Conservation (phyloP, 805 yeast species). For the Ogataea saltuana region DNA sequence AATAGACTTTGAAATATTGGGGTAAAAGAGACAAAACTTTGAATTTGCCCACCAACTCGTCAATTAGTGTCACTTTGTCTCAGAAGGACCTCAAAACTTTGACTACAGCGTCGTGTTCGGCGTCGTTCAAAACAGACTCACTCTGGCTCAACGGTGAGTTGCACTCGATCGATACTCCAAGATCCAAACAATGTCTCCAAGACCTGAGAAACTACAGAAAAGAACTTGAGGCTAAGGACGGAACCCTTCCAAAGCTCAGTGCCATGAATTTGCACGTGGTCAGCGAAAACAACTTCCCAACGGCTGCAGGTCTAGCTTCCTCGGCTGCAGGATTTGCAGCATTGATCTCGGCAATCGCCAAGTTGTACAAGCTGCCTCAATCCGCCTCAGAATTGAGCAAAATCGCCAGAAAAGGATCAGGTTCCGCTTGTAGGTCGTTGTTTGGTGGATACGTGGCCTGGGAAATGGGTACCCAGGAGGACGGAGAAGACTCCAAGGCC, state of each 20-base stretch:
- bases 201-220: slow-evolving; percentile 72
- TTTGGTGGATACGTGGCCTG: slow-evolving; percentile 99
- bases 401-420: slow-evolving; percentile 97
- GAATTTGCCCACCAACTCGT: slow-evolving; percentile 93
- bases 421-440: slow-evolving; percentile 95
- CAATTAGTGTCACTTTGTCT: slow-evolving; percentile 90
- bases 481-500: slow-evolving; percentile 94
- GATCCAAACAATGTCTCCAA: slow-evolving; percentile 70
- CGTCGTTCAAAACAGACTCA: slow-evolving; percentile 57
- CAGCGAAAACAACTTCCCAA: slow-evolving; percentile 95
- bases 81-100: slow-evolving; percentile 89
- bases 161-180: slow-evolving; percentile 64
- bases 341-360: slow-evolving; percentile 83
- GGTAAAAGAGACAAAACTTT: slow-evolving; percentile 90
- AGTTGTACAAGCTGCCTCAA: slow-evolving; percentile 81
- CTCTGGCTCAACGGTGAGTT: slow-evolving; percentile 84
- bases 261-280: slow-evolving; percentile 73
- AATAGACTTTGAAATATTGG: slow-evolving; percentile 92
- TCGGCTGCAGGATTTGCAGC: slow-evolving; percentile 99
- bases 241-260: slow-evolving; percentile 60
- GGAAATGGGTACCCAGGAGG: slow-evolving; percentile 83
- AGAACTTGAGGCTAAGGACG: slow-evolving; percentile 57
- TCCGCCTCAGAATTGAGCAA: slow-evolving; percentile 81
- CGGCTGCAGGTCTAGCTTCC: slow-evolving; percentile 98
- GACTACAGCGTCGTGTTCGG: slow-evolving; percentile 80